These are phyloP conservation scores for Fomitopsis betulina DNA, from an alignment of 1,284 basidiomycete species.

Conservation along the genomic window DNA sequence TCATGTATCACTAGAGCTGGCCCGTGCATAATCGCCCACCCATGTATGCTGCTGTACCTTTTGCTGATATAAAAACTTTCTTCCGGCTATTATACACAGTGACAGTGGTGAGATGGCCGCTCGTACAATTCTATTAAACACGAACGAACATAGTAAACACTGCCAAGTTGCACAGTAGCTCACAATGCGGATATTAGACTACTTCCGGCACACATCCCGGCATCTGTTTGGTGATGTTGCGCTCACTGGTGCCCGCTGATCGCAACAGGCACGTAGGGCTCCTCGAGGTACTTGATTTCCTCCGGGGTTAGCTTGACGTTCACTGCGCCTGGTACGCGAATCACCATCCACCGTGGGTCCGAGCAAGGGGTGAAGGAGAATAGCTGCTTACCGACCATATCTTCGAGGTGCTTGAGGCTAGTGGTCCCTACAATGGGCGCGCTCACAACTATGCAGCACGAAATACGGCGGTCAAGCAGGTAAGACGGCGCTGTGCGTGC, in stretches of 20 bases:
- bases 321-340: constrained; percentile 6
- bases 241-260: constrained; percentile 18
- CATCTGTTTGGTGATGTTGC: constrained; percentile 1
- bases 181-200: too few relatives aligned
- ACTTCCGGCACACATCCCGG: constrained; percentile 12
- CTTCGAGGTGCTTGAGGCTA: constrained; percentile 43
- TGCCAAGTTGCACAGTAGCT: too few relatives aligned
- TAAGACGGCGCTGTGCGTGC: constrained; percentile 4
- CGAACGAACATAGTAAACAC: too few relatives aligned
- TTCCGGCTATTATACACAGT: too few relatives aligned
- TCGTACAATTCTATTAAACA: too few relatives aligned
- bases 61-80: too few relatives aligned
- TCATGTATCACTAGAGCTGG: not conserved
- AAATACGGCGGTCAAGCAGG: constrained; percentile 9
- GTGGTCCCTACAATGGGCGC: constrained; percentile 54
- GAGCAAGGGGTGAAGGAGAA: not conserved
- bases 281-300: constrained; percentile 17
- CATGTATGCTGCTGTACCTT: too few relatives aligned
- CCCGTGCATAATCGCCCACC: not conserved
- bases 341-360: constrained; percentile 7
- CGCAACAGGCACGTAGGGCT: constrained; percentile 15
- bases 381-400: constrained; percentile 37
- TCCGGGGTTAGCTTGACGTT: constrained; percentile 27
- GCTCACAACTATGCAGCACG: constrained; percentile 29
- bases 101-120: too few relatives aligned